Conservation (phyloP, 2,329 filamentous ascomycete species). For the Microdochium trichocladiopsis region DNA sequence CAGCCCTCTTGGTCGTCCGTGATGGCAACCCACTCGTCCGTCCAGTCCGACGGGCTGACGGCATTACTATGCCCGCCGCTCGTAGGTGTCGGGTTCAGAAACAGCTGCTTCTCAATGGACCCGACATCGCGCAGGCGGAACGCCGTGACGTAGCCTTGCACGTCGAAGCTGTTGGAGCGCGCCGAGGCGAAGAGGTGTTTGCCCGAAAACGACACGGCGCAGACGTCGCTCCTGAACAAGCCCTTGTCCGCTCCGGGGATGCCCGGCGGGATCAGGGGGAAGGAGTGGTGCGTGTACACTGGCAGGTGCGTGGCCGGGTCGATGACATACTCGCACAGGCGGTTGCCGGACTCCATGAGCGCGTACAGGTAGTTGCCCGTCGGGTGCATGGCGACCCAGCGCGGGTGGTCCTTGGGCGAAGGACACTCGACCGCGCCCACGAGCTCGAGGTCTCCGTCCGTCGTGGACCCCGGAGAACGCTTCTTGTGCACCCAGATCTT, state of each 20-base stretch:
- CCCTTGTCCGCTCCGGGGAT: slow-evolving; percentile 39
- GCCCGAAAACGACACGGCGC: slow-evolving; percentile 60
- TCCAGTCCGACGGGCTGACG: slow-evolving; percentile 76
- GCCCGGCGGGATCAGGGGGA: slow-evolving; percentile 73
- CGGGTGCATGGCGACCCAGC: slow-evolving; percentile 82
- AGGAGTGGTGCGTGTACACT: slow-evolving; percentile 69
- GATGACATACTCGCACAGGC: slow-evolving; percentile 74
- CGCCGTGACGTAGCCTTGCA: slow-evolving; percentile 77
- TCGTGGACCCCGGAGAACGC: slow-evolving; percentile 25
- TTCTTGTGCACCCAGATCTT: slow-evolving; percentile 83
- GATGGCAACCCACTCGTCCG: slow-evolving; percentile 82
- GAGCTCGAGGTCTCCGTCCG: slow-evolving; percentile 52
- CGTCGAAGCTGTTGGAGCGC: slow-evolving; percentile 66
- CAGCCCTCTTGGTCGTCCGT: slow-evolving; percentile 85
- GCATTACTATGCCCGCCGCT: slow-evolving; percentile 86
- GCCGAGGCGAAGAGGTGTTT: slow-evolving; percentile 78
- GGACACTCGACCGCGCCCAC: slow-evolving; percentile 70
- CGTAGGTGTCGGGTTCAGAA: slow-evolving; percentile 76
- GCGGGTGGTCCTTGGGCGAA: slow-evolving; percentile 65
- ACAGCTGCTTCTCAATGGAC: slow-evolving; percentile 70
- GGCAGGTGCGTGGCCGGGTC: slow-evolving; percentile 67
- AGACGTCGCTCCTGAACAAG: slow-evolving; percentile 83
- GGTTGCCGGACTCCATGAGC: slow-evolving; percentile 85
- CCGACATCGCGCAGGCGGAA: slow-evolving; percentile 66
- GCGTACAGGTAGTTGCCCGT: slow-evolving; percentile 74